A percentile compares a stretch with the other conserved stretches of the same genome.
These are phyloP conservation scores for Mycena floridula DNA, from an alignment of 768 basidiomycete species.

Conservation along the genomic window DNA sequence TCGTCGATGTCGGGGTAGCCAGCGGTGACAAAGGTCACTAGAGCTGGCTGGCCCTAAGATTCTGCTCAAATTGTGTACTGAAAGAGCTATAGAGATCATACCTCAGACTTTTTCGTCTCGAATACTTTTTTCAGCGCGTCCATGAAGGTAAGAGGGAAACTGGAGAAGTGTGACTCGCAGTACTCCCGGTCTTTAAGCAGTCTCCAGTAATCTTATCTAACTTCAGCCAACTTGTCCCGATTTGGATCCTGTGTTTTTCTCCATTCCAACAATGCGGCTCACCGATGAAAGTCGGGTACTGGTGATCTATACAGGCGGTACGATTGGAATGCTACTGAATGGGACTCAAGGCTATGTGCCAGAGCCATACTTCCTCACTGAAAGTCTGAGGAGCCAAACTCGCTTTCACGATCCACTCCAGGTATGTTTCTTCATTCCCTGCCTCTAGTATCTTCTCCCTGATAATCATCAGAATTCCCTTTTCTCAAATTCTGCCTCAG, in stretches of 20 bases:
- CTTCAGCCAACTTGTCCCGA: too few relatives aligned
- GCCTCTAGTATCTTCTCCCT: too few relatives aligned
- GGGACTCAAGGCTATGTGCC: constrained; percentile 68
- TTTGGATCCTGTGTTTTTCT: too few relatives aligned
- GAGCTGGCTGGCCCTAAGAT: constrained; percentile 47
- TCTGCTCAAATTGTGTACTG: neutral
- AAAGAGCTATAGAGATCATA: constrained; percentile 13
- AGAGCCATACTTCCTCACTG: constrained; percentile 83
- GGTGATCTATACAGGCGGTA: constrained; percentile 86
- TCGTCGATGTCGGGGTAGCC: constrained; percentile 78
- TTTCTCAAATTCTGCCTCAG: constrained; percentile 73
- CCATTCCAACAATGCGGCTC: too few relatives aligned
- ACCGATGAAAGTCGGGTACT: constrained; percentile 77
- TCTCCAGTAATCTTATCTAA: too few relatives aligned
- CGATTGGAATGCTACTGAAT: constrained; percentile 83
- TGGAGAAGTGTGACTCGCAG: too few relatives aligned
- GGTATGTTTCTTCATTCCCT: constrained; percentile 23
- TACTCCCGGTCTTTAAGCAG: too few relatives aligned
- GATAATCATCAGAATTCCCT: constrained; percentile 65
- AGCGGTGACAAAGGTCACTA: constrained; percentile 91
- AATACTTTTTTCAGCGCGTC: constrained; percentile 69
- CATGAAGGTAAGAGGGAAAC: constrained; percentile 35
- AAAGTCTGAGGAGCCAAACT: constrained; percentile 73
- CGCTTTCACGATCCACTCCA: constrained; percentile 91
- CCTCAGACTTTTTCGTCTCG: constrained; percentile 54